phyloP scores from a whole-genome alignment of 148 eudicot genomes.

The Agrostemma githago region DNA sequence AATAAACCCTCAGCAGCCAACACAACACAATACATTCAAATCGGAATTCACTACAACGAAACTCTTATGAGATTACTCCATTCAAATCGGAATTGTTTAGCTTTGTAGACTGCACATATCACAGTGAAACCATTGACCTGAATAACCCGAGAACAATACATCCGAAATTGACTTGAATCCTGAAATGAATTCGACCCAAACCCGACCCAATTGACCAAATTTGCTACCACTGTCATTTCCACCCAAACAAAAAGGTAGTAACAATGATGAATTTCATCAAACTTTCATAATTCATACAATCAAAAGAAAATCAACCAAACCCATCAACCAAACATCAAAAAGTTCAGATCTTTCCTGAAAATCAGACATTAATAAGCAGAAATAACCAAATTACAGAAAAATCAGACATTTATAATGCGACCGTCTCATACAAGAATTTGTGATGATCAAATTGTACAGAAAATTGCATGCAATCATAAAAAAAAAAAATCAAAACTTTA shows the following conservation, averaged over 20 bases:
- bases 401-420: background rate
- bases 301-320: too few relatives aligned
- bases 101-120: background rate
- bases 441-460: too few relatives aligned
- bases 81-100: background rate
- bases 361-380: background rate
- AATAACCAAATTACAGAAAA: background rate
- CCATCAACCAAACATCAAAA: background rate
- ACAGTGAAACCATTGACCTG: background rate
- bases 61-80: background rate
- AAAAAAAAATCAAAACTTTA: too few relatives aligned
- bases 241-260: too few relatives aligned
- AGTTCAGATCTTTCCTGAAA: background rate
- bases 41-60: background rate
- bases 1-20: background rate
- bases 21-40: background rate
- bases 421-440: too few relatives aligned
- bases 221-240: too few relatives aligned
- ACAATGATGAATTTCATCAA: too few relatives aligned
- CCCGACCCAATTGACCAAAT: too few relatives aligned
- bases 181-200: too few relatives aligned
- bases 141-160: too few relatives aligned
- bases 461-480: too few relatives aligned
- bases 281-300: background rate
- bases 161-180: too few relatives aligned